These are phyloP conservation scores for Jatropha multifida DNA, from an alignment of 441 rosid genomes.

Conservation along the genomic window DNA sequence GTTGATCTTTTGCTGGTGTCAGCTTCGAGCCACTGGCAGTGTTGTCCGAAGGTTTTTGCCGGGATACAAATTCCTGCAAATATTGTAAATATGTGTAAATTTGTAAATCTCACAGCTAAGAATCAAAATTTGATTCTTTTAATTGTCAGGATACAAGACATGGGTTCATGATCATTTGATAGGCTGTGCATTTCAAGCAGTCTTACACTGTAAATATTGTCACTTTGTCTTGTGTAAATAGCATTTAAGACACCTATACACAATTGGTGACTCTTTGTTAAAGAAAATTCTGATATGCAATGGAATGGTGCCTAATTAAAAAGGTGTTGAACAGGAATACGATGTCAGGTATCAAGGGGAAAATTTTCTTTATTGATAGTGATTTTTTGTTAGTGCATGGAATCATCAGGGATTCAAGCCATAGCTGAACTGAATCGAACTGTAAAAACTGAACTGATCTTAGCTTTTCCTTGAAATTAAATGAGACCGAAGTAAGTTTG, in stretches of 20 bases:
- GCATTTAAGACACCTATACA: not conserved
- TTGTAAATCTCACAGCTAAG: not conserved
- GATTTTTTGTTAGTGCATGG: too few relatives aligned
- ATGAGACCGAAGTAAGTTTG: too few relatives aligned
- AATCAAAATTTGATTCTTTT: slow-evolving; percentile 1
- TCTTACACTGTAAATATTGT: slow-evolving; percentile 1
- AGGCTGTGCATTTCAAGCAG: not conserved
- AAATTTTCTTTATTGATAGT: too few relatives aligned
- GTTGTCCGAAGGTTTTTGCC: not conserved
- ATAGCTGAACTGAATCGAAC: too few relatives aligned
- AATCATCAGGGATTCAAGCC: too few relatives aligned
- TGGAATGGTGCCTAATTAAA: too few relatives aligned
- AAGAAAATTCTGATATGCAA: not conserved
- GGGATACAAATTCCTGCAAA: slow-evolving; percentile 3
- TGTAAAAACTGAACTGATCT: too few relatives aligned
- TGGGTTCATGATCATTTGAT: not conserved
- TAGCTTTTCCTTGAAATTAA: too few relatives aligned
- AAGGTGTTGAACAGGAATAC: too few relatives aligned
- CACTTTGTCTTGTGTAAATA: not conserved
- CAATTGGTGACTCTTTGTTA: not conserved
- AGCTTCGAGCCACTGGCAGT: not conserved
- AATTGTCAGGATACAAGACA: not conserved
- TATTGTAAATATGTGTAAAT: slow-evolving; percentile 8
- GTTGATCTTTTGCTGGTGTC: not conserved
- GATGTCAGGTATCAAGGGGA: too few relatives aligned